Evolutionary conservation across 2,329 filamentous ascomycete species (phyloP).

Genomic region (Calonectria crousiana): DNA sequence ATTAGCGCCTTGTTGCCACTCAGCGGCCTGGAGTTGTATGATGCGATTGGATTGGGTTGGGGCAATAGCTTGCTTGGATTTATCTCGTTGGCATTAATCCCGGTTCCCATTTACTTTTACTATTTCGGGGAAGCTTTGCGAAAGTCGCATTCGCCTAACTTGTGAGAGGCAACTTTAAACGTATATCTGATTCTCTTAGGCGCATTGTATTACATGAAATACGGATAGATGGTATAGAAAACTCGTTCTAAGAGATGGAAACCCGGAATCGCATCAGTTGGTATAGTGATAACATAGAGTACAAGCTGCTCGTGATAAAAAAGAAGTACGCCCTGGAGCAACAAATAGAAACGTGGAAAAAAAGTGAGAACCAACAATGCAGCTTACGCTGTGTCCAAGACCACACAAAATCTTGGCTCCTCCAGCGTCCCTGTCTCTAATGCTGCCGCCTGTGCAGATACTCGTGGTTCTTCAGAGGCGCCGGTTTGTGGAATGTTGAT

Average conservation of each 20-base stretch:
- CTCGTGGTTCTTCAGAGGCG: background rate
- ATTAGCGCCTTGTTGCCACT: slow-evolving; percentile 73
- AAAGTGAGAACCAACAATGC: background rate
- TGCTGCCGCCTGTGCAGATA: background rate
- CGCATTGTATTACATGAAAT: background rate
- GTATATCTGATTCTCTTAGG: background rate
- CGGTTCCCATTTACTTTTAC: slow-evolving; percentile 52
- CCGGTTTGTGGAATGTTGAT: background rate
- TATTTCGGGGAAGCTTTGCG: background rate
- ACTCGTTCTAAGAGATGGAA: background rate
- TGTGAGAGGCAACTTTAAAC: background rate
- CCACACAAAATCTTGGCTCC: too few relatives aligned
- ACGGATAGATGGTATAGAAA: slow-evolving; percentile 4
- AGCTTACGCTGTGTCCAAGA: background rate
- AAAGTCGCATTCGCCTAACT: background rate
- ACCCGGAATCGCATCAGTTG: background rate
- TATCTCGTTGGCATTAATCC: slow-evolving; percentile 58
- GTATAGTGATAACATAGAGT: slow-evolving; percentile 3
- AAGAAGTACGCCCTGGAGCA: background rate
- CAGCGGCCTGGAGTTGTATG: slow-evolving; percentile 58
- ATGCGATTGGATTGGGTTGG: slow-evolving; percentile 60
- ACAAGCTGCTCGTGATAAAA: background rate
- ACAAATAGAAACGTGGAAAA: background rate
- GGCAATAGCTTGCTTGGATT: slow-evolving; percentile 59
- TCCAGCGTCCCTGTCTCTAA: background rate